Conservation (phyloP, 306 rosid genomes). For the Cucumis hystrix region DNA sequence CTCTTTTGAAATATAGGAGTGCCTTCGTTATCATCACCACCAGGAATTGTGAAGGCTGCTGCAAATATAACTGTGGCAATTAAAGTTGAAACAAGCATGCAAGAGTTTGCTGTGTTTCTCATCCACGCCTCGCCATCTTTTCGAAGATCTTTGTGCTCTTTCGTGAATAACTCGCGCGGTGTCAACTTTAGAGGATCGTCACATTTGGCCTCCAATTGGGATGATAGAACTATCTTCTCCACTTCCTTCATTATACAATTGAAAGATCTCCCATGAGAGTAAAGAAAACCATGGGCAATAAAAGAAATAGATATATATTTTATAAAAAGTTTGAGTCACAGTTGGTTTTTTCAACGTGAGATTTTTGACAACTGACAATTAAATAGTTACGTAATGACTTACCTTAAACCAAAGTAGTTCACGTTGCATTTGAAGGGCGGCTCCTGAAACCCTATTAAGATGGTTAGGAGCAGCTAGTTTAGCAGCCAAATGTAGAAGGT, state of each 20-base stretch:
- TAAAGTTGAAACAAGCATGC: background rate
- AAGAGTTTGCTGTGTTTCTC: background rate
- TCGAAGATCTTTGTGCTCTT: background rate
- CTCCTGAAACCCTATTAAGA: slow-evolving; percentile 5
- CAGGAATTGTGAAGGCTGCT: background rate
- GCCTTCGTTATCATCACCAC: background rate
- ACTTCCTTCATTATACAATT: slow-evolving; percentile 23
- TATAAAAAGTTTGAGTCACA: no score
- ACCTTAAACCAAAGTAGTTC: slow-evolving; percentile 20
- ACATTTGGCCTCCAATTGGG: background rate
- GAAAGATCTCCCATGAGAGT: no score
- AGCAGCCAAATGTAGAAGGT: slow-evolving; percentile 11
- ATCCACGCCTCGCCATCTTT: background rate
- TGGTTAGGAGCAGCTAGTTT: slow-evolving; percentile 2
- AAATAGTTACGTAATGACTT: no score
- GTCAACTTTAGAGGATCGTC: no score
- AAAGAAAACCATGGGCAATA: no score
- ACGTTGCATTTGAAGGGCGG: background rate
- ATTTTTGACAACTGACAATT: no score
- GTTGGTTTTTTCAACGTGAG: no score
- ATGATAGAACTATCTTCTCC: slow-evolving; percentile 14
- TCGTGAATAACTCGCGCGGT: background rate
- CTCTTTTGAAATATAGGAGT: background rate
- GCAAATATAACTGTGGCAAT: background rate
- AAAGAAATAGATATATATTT: no score